phyloP scores from a whole-genome alignment of 768 basidiomycete species.

The Rhizopogon rudus region DNA sequence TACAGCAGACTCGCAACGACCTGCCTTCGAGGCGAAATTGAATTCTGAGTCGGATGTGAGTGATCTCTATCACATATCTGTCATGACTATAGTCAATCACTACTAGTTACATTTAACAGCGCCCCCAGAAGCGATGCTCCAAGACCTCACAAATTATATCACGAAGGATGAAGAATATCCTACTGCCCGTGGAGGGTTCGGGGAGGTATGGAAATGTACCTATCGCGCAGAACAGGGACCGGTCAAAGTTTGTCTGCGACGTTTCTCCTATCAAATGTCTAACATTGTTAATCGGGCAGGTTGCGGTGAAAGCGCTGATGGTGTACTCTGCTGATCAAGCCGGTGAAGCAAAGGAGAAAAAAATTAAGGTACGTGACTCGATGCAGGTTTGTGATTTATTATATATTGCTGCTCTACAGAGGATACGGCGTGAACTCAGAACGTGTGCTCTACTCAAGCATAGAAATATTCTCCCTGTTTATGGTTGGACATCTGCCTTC shows the following conservation, averaged over 20 bases:
- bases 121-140: neutral
- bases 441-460: slow-evolving; percentile 14
- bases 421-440: slow-evolving; percentile 15
- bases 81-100: too few species aligned
- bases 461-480: slow-evolving; percentile 15
- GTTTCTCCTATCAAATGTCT: neutral
- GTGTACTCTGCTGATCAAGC: neutral
- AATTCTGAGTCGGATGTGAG: too few species aligned
- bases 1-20: neutral
- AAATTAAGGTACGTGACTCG: neutral
- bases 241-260: neutral
- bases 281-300: neutral
- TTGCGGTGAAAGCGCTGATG: neutral
- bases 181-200: neutral
- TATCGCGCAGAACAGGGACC: neutral
- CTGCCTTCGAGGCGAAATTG: too few species aligned
- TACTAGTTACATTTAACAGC: too few species aligned
- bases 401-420: neutral
- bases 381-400: neutral
- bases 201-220: slow-evolving; percentile 2
- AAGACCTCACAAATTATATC: neutral
- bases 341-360: neutral
- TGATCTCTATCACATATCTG: too few species aligned
- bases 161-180: neutral
- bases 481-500: slow-evolving; percentile 12